Evolutionary conservation across 2,329 filamentous ascomycete species (phyloP), one percentile per base, ranked within the genome.

Genomic region (Cercospora brassicicola): DNA sequence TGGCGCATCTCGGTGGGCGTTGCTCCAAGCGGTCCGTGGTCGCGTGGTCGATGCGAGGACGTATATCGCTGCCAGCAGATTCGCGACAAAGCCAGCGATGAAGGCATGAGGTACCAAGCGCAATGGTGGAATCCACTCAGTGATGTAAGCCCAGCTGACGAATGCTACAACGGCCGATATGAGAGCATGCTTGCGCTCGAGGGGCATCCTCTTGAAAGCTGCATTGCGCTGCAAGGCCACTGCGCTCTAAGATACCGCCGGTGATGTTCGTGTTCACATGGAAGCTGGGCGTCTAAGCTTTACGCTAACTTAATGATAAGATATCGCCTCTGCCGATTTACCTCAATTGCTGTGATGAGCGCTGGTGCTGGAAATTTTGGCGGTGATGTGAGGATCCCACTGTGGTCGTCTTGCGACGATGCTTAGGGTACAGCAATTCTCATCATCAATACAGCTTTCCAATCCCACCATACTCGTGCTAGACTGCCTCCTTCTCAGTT

Each of bases 51-150:
- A 83, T 59, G 89, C 76, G 39, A 91, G 79, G 33, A 92, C 78
- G 63, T 86, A 86, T 66, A 88, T 78, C 66, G 90, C 76, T 66
- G 84, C 83, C 55, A 86, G 79, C 60, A 86, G 72, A 59, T 89
- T 82, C 26, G 83, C 76, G 70, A 90, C 74, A 71, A 86, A 82
- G 72, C 95, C 94, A 72, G 87, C 81, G 72, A 91, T 82, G 79
- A 98, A 93, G 74, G 94, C 92, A 80, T 96, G 91, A 75, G 91
- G 92, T 51, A 92, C 85, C 86, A 91, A 96, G 79, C 93, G 92
- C 73, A 98, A 84, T 68, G 89, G 83, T 31, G 94, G 93, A 75
- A 93, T 84, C 89, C 91, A 96, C 82, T 91, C 89, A 73, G 92
- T 90, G 68, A 90, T 86, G 79, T 94, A 90, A 70, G 92, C 91